These are phyloP conservation scores for Persicaria maculosa DNA, from an alignment of 148 eudicot genomes.

Conservation along the genomic window DNA sequence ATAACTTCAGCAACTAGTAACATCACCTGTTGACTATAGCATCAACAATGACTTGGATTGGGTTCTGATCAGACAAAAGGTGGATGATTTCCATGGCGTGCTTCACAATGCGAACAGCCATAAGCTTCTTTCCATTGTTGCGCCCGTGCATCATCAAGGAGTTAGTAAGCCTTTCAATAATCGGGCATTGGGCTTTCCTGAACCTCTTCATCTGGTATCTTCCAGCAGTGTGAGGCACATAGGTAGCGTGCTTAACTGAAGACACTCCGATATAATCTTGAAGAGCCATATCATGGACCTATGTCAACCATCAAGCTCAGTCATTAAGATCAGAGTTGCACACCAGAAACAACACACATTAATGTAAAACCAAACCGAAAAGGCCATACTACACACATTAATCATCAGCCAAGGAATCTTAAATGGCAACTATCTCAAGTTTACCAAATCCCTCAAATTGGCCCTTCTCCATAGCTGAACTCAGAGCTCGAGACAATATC, in stretches of 20 bases:
- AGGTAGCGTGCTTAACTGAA: constrained; percentile 12
- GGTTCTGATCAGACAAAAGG: constrained; percentile 9
- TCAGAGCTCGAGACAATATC: not conserved
- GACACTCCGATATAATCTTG: constrained; percentile 13
- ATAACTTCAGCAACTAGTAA: not conserved
- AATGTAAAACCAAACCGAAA: too few species aligned
- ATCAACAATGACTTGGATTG: constrained; percentile 12
- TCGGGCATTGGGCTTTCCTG: constrained; percentile 15
- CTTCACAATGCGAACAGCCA: constrained; percentile 14
- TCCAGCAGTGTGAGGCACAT: constrained; percentile 14
- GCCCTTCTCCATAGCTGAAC: too few species aligned
- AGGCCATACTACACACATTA: too few species aligned
- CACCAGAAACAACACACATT: too few species aligned
- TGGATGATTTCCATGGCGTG: constrained; percentile 15
- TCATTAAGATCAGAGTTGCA: too few species aligned
- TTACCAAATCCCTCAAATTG: too few species aligned
- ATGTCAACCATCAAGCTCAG: not conserved
- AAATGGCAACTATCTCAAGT: too few species aligned
- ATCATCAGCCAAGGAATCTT: too few species aligned
- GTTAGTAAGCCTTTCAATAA: constrained; percentile 12
- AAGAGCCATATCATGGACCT: constrained; percentile 10
- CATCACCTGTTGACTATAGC: constrained; percentile 10
- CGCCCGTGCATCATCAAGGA: constrained; percentile 13
- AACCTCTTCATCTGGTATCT: constrained; percentile 13
- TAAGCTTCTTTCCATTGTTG: constrained; percentile 12